Percentiles rank a stretch among this genome's conserved stretches.
Conservation (phyloP, 441 rosid genomes). For the Populus hybrid region DNA sequence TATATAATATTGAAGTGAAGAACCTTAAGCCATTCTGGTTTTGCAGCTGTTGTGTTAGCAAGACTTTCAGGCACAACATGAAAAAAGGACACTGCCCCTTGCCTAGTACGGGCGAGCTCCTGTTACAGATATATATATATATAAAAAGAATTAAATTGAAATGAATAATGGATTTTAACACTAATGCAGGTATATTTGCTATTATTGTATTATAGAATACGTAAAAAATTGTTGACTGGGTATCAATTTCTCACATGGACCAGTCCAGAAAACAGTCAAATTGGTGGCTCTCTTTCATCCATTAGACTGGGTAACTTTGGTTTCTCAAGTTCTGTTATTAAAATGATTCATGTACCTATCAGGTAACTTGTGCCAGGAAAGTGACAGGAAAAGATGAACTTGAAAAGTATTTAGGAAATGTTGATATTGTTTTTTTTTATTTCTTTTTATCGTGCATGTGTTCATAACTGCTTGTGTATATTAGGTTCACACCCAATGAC, state of each 20-base stretch:
- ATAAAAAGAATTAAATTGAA: neutral
- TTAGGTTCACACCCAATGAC: neutral
- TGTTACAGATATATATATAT: neutral
- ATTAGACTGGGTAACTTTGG: neutral
- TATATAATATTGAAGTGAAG: neutral
- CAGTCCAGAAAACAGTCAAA: neutral
- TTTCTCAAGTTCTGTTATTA: neutral
- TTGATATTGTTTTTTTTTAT: neutral
- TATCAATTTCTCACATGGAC: neutral
- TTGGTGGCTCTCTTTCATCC: neutral
- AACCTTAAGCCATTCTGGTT: neutral
- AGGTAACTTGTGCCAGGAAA: neutral
- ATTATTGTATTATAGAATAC: neutral
- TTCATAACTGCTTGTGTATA: neutral
- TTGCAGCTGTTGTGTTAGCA: neutral
- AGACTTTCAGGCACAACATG: neutral
- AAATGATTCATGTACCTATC: neutral
- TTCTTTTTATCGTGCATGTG: neutral
- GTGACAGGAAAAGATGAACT: neutral
- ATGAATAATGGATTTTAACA: neutral
- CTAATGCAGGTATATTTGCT: neutral
- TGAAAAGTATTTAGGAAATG: neutral
- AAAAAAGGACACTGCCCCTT: neutral
- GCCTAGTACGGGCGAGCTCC: neutral
- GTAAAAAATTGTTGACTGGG: neutral